Evolutionary conservation across 441 rosid species (phyloP).

Genomic region (Capsella rubella): DNA sequence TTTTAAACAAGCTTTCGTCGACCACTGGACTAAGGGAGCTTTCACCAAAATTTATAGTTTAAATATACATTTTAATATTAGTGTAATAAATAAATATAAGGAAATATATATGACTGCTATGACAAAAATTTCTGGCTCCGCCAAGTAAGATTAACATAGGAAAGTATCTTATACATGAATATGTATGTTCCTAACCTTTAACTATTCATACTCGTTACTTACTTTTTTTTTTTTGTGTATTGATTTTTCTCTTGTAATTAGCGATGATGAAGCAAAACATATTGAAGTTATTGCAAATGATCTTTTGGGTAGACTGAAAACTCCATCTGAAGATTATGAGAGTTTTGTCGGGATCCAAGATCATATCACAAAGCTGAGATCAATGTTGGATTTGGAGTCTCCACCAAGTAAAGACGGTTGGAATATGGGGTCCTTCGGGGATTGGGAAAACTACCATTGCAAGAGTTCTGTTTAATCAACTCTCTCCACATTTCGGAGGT

Average conservation of each 20-base stretch:
- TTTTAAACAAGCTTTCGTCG: too few relatives aligned
- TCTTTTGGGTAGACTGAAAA: neutral
- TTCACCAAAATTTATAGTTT: too few relatives aligned
- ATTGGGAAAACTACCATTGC: conserved; percentile 20
- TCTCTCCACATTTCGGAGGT: neutral
- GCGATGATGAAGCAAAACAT: neutral
- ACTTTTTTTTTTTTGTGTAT: neutral
- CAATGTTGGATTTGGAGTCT: neutral
- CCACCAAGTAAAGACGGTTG: neutral
- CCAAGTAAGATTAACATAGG: too few relatives aligned
- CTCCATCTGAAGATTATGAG: neutral
- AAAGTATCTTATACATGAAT: too few relatives aligned
- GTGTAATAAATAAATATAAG: too few relatives aligned
- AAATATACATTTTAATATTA: too few relatives aligned
- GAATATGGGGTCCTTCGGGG: neutral
- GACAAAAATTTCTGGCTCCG: too few relatives aligned
- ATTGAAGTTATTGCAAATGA: neutral
- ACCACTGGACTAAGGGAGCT: too few relatives aligned
- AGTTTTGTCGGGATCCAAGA: neutral
- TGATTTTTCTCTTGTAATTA: neutral
- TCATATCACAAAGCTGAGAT: neutral
- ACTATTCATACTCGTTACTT: neutral
- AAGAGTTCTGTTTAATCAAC: neutral
- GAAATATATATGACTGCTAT: too few relatives aligned
- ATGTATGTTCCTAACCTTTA: too few relatives aligned